Evolutionary conservation across 2,329 filamentous ascomycete species (phyloP).

Genomic region (Zasmidium citrigriseum): DNA sequence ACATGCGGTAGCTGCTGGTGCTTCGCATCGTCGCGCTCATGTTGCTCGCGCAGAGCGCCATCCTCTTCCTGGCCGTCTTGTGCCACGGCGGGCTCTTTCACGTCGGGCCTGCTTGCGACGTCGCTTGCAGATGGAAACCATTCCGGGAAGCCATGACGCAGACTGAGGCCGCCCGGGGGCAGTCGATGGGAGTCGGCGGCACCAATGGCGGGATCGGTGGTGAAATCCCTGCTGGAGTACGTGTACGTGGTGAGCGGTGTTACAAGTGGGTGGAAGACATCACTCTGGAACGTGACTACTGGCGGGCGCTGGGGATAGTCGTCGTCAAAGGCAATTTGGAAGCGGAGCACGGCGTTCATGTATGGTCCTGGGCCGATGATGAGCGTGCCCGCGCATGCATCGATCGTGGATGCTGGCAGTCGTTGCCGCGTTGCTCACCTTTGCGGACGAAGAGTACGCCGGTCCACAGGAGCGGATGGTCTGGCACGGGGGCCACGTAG

Average conservation of each 20-base stretch:
- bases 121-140: constrained; percentile 64
- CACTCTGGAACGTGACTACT: constrained; percentile 82
- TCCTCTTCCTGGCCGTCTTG: constrained; percentile 6
- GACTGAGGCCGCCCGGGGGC: constrained; percentile 84
- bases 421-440: constrained; percentile 55
- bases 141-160: constrained; percentile 84
- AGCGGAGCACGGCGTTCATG: constrained; percentile 80
- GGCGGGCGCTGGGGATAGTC: constrained; percentile 79
- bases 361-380: constrained; percentile 71
- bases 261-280: constrained; percentile 93
- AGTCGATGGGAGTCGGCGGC: constrained; percentile 80
- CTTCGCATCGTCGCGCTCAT: constrained; percentile 6
- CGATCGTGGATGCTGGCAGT: no score
- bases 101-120: neutral
- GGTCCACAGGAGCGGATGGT: constrained; percentile 79
- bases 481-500: constrained; percentile 80
- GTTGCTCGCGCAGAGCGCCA: constrained; percentile 1
- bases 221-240: constrained; percentile 77
- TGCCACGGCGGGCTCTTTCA: constrained; percentile 7
- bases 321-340: constrained; percentile 84
- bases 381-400: constrained; percentile 6
- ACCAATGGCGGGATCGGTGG: constrained; percentile 70
- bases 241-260: constrained; percentile 93
- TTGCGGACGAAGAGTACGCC: constrained; percentile 90
- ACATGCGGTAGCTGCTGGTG: constrained; percentile 30